These are phyloP conservation scores for Cladosporium halotolerans DNA, from an alignment of 2,329 filamentous ascomycete species.

Conservation along the genomic window DNA sequence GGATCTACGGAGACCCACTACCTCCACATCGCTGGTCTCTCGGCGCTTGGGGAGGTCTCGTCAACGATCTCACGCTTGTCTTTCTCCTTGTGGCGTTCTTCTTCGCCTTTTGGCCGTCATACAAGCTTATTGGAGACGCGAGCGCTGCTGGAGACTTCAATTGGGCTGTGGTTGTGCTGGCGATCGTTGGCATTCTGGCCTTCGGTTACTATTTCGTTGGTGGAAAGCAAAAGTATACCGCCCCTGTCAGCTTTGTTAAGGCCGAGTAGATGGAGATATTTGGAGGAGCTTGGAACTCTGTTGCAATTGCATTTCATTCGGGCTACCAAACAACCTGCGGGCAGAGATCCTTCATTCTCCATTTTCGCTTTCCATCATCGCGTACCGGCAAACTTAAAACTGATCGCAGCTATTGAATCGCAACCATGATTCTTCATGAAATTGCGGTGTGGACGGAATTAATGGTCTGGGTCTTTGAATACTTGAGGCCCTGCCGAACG, in stretches of 20 bases:
- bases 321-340: too few species aligned
- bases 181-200: neutral
- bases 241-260: slow-evolving; percentile 3
- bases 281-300: too few species aligned
- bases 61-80: slow-evolving; percentile 13
- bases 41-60: slow-evolving; percentile 26
- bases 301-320: too few species aligned
- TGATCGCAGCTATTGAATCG: too few species aligned
- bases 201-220: slow-evolving; percentile 3
- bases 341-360: too few species aligned
- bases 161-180: slow-evolving; percentile 6
- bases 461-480: too few species aligned
- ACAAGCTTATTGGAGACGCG: neutral
- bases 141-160: slow-evolving; percentile 4
- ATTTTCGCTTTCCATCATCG: too few species aligned
- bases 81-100: slow-evolving; percentile 13
- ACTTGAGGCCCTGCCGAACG: too few species aligned
- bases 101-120: slow-evolving; percentile 15
- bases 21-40: slow-evolving; percentile 28
- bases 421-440: too few species aligned
- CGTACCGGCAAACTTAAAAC: too few species aligned
- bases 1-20: slow-evolving; percentile 25
- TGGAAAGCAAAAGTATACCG: slow-evolving; percentile 3
- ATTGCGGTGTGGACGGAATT: too few species aligned
- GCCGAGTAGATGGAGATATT: neutral